Base-by-base conservation (phyloP, 352 stramenopile genomes). In the Pythium myriotylum region DNA sequence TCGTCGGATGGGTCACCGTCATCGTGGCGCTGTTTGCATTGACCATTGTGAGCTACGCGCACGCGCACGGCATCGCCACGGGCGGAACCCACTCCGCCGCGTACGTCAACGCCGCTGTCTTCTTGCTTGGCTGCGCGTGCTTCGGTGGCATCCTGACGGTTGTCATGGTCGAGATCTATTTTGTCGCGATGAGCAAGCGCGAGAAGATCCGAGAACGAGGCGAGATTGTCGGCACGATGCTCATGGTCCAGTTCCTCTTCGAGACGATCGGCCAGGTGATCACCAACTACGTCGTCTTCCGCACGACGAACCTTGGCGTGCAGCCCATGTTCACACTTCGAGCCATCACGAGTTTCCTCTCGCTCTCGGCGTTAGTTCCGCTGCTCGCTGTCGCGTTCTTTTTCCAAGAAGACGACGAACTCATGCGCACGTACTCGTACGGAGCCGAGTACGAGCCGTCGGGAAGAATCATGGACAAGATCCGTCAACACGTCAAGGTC, bases 121-220 rank as follows among this genome's bases (percentile, higher is more conserved):
- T 57, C 16, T 59, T 89, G 12, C 56, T 89, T 8, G 72, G 75
- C 37, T n/a, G 81, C 12, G 72, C 77, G 20, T 83, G 66, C 46
- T 84, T 87, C 37, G 77, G 80, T 10, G 61, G 68, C 20, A 73
- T 86, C 33, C 51, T 89, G 17, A 72, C 65, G 24, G 53, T 89
- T 43, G 45, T 85, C 20, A 80, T 82, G 22, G 64, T 57, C 6
- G 73, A 89, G 52, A 74, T 79, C 26, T 86, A 89, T 55, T 65
- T 88, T 2, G 64, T 91, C 22, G 71, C 73, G 3, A 79, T 84
- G 62, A 85, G 74, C n/a, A 79, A 80, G 29, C 74, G 75, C 7
- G 79, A 89, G 42, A 39, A 54, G 0, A 23, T 81, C 2, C 37
- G 35, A n/a, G 26, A 65, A 8, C 67, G 77, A 13, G 79, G 79